Evolutionary conservation across 352 stramenopile species (phyloP).

Genomic region (Globisporangium sylvaticum): DNA sequence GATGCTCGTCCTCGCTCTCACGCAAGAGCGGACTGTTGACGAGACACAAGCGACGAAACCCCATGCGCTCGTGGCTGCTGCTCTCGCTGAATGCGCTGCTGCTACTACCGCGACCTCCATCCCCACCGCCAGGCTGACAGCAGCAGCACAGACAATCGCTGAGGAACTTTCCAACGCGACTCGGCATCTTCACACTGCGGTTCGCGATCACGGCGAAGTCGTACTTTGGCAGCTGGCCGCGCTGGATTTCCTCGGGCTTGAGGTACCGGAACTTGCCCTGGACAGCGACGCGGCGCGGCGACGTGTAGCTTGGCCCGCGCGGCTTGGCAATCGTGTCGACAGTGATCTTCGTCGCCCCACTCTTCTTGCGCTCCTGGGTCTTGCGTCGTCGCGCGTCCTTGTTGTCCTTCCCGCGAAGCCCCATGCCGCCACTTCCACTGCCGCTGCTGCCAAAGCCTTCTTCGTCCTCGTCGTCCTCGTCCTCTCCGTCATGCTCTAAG

Average conservation of each 20-base stretch:
- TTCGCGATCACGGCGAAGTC: conserved; percentile 83
- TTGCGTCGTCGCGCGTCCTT: conserved; percentile 12
- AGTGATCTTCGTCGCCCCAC: conserved; percentile 10
- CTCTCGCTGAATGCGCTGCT: conserved; percentile 29
- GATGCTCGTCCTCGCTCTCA: conserved; percentile 81
- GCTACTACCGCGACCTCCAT: conserved; percentile 7
- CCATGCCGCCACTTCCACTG: conserved; percentile 6
- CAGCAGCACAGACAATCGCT: conserved; percentile 39
- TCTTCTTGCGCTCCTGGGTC: conserved; percentile 20
- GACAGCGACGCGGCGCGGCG: conserved; percentile 15
- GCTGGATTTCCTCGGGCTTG: conserved; percentile 77
- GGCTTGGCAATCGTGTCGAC: conserved; percentile 1
- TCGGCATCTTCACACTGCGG: conserved; percentile 49
- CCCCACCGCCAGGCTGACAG: conserved; percentile 13
- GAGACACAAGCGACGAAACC: conserved; percentile 68
- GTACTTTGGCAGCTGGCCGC: conserved; percentile 50
- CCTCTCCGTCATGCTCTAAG: conserved; percentile 27
- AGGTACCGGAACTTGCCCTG: conserved; percentile 71
- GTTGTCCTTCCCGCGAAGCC: neutral
- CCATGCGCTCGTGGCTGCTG: conserved; percentile 36
- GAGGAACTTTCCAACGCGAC: conserved; percentile 24
- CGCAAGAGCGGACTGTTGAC: conserved; percentile 35
- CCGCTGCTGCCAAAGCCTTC: conserved; percentile 20
- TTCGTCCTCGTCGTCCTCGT: conserved; percentile 25
- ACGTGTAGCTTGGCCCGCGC: conserved; percentile 22